Percentiles rank a stretch among this genome's conserved stretches.
Evolutionary conservation across 768 basidiomycete species (phyloP).

Genomic region (Tricholoma terreum): DNA sequence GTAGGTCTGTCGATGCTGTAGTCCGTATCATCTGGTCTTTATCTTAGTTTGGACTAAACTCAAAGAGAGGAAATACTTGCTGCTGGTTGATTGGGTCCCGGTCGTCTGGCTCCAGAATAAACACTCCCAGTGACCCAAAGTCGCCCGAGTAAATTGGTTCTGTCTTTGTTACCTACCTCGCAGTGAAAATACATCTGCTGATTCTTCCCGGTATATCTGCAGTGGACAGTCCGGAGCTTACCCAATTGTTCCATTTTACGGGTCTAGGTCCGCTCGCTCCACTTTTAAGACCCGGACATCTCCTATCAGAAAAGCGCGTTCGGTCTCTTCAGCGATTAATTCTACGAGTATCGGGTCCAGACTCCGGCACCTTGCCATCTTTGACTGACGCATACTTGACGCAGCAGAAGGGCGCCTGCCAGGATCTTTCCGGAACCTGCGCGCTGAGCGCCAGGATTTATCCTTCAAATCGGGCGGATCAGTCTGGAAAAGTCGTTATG

Average conservation of each 20-base stretch:
- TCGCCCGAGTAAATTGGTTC: background rate
- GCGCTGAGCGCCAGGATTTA: slow-evolving; percentile 51
- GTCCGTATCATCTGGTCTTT: background rate
- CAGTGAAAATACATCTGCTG: slow-evolving; percentile 63
- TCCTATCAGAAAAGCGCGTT: slow-evolving; percentile 57
- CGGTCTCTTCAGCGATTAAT: slow-evolving; percentile 66
- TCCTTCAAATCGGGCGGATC: slow-evolving; percentile 49
- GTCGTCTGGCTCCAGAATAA: background rate
- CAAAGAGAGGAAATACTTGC: background rate
- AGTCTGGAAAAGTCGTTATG: slow-evolving; percentile 42
- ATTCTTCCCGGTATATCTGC: slow-evolving; percentile 50
- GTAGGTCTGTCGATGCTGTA: background rate
- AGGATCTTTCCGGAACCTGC: slow-evolving; percentile 53
- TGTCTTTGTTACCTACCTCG: slow-evolving; percentile 28
- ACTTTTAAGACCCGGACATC: slow-evolving; percentile 74
- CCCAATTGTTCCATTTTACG: slow-evolving; percentile 66
- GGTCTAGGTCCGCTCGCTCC: slow-evolving; percentile 82
- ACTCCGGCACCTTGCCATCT: background rate
- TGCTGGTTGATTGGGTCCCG: background rate
- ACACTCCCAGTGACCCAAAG: background rate
- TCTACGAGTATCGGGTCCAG: background rate
- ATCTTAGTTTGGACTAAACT: background rate
- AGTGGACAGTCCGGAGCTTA: slow-evolving; percentile 63
- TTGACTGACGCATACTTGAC: background rate
- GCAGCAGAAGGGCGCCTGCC: slow-evolving; percentile 28